Evolutionary conservation across 2,329 filamentous ascomycete genomes (phyloP), one percentile per base, ranked within the genome.

Genomic region (Arachnopeziza araneosa): DNA sequence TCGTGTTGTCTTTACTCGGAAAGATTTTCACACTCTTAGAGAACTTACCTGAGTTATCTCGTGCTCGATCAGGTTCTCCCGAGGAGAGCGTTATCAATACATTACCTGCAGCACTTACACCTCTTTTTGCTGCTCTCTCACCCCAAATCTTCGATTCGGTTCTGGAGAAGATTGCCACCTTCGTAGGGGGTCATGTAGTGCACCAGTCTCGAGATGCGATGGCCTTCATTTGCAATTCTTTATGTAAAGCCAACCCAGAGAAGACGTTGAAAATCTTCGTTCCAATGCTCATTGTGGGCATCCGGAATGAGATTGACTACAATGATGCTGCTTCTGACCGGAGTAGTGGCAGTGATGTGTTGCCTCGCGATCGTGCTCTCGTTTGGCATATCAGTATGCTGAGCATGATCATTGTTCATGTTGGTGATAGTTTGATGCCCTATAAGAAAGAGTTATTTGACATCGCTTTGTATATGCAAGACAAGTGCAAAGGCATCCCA

Each of bases 81-180:
- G 95, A 99, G 74, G 96, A 99, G 70, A 96, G 93, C 68, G 92
- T 99, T 54, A 93, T 98, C 71, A 98, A 98, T 71, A 96, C 93
- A 1, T 77, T 99, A 23, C 95, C 95, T 2, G 91, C 93, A 8
- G 92, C 95, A 0, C 86, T 99, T 63, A 92, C 91, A 56, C 95
- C 95, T 2, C 78, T 99, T 50, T 90, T 99, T 65, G 90, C 93
- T 0, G 91, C 93, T 0, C 78, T 99, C 24, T 98, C 95, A 0
- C 91, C 93, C 0, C 92, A 97, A 70, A 83, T 98, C 12, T 99
- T 96, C 69, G 95, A 98, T 69, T 84, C 95, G 72, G 91, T 91
- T 0, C 77, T 99, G 55, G 89, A 96, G 62, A 98, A 98, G 78
- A 86, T 99, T 67, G 89, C 92, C 1, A 85, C 90, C 32, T 99